These are phyloP conservation scores for Dioszegia hungarica DNA, from an alignment of 768 basidiomycete genomes.

Conservation along the genomic window DNA sequence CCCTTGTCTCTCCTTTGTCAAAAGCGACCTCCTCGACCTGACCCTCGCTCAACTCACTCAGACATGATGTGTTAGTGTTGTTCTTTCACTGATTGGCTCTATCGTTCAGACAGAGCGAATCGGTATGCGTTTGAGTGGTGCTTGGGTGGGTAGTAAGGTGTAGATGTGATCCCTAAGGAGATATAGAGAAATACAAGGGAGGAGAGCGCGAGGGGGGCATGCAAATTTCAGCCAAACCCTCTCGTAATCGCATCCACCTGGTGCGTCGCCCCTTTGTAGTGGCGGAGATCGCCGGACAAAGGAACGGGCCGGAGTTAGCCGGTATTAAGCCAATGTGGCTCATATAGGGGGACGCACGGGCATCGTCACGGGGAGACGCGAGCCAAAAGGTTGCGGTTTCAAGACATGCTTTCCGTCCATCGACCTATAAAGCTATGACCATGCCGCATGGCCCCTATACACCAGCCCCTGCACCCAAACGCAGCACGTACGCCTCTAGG, in stretches of 20 bases:
- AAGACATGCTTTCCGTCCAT: too few species aligned
- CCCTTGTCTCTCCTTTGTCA: not conserved
- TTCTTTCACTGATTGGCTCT: constrained; percentile 26
- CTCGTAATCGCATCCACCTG: too few species aligned
- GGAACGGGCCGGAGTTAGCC: not conserved
- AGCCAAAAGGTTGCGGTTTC: too few species aligned
- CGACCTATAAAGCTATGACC: too few species aligned
- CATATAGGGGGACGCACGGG: too few species aligned
- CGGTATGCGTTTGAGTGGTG: constrained; percentile 14
- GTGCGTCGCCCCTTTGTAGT: too few species aligned
- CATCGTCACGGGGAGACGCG: not conserved
- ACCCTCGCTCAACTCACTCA: too few species aligned
- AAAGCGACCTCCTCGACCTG: too few species aligned
- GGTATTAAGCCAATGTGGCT: not conserved
- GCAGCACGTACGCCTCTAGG: constrained; percentile 5
- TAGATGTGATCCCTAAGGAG: constrained; percentile 25
- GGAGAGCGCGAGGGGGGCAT: not conserved
- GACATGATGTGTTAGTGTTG: constrained; percentile 37
- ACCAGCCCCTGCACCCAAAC: constrained; percentile 9
- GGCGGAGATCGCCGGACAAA: too few species aligned
- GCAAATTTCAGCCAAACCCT: not conserved
- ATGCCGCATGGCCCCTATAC: constrained; percentile 11
- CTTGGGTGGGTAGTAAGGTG: constrained; percentile 7
- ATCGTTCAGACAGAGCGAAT: constrained; percentile 38
- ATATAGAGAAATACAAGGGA: constrained; percentile 17